These are phyloP conservation scores for Hura crepitans DNA, from an alignment of 441 rosid species.

Conservation along the genomic window DNA sequence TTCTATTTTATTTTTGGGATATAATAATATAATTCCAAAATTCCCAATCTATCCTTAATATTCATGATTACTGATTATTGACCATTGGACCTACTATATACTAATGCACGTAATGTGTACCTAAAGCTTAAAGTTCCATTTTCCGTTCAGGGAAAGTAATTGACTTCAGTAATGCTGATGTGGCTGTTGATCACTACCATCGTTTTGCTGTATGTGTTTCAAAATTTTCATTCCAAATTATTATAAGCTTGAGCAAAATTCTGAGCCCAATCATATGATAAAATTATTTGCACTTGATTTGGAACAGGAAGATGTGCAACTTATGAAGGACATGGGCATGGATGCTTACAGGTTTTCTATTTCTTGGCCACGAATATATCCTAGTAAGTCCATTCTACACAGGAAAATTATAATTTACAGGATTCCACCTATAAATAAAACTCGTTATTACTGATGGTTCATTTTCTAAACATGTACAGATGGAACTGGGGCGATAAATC, in stretches of 20 bases:
- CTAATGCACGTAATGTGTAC: too few relatives aligned
- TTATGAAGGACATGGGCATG: slow-evolving; percentile 38
- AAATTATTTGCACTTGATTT: not conserved
- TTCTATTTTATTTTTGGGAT: not conserved
- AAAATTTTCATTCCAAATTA: too few relatives aligned
- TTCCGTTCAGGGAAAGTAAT: slow-evolving; percentile 44
- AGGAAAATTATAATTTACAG: too few relatives aligned
- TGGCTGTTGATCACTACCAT: slow-evolving; percentile 85
- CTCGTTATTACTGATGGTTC: too few relatives aligned
- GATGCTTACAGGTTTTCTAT: slow-evolving; percentile 40
- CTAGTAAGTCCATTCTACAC: slow-evolving; percentile 23
- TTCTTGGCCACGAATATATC: slow-evolving; percentile 35
- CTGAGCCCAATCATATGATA: too few relatives aligned
- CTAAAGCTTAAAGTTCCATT: not conserved
- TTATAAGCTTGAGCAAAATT: too few relatives aligned
- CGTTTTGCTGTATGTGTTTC: slow-evolving; percentile 54
- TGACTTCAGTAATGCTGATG: slow-evolving; percentile 80
- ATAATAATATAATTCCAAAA: too few relatives aligned
- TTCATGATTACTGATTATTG: too few relatives aligned
- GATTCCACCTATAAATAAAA: too few relatives aligned
- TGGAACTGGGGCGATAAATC: slow-evolving; percentile 74
- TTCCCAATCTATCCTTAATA: too few relatives aligned
- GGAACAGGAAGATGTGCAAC: slow-evolving; percentile 32
- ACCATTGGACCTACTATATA: too few relatives aligned
- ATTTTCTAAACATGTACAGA: slow-evolving; percentile 31